Evolutionary conservation across 768 basidiomycete genomes (phyloP).

Genomic region (Leccinum rimulosum): DNA sequence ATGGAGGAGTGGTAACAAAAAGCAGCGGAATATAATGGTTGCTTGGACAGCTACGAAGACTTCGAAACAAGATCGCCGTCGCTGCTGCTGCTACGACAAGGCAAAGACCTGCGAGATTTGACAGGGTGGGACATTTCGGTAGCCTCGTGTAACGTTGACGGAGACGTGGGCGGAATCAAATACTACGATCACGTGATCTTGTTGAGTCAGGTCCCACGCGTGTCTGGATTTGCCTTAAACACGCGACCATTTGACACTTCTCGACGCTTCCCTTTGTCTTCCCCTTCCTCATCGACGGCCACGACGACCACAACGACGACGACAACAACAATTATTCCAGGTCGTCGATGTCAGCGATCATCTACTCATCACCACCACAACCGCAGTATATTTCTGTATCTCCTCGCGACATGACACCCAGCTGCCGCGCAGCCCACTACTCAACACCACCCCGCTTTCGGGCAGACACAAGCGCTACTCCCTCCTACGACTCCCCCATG

Average conservation of each 20-base stretch:
- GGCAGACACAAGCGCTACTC: constrained; percentile 18
- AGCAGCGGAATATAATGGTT: background rate
- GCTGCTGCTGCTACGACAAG: background rate
- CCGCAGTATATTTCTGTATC: constrained; percentile 36
- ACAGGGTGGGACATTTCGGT: constrained; percentile 8
- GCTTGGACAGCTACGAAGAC: background rate
- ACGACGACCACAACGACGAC: background rate
- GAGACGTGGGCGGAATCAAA: constrained; percentile 30
- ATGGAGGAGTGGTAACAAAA: constrained; percentile 20
- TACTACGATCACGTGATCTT: constrained; percentile 33
- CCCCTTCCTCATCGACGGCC: constrained; percentile 13
- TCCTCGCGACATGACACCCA: constrained; percentile 33
- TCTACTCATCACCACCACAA: constrained; percentile 30
- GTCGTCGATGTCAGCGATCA: constrained; percentile 23
- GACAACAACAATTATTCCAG: background rate
- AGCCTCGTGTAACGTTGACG: constrained; percentile 36
- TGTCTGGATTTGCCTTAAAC: constrained; percentile 27
- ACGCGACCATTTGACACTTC: constrained; percentile 18
- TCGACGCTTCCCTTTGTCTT: constrained; percentile 2
- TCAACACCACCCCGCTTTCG: constrained; percentile 35
- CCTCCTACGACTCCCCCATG: constrained; percentile 55
- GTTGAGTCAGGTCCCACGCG: constrained; percentile 36
- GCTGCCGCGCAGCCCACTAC: constrained; percentile 31
- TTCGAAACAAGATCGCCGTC: background rate
- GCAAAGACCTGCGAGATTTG: background rate